A percentile compares a stretch with the other conserved stretches of the same genome.
Conservation (phyloP, 2,329 filamentous ascomycete species). For the Trichophyton benhamiae region DNA sequence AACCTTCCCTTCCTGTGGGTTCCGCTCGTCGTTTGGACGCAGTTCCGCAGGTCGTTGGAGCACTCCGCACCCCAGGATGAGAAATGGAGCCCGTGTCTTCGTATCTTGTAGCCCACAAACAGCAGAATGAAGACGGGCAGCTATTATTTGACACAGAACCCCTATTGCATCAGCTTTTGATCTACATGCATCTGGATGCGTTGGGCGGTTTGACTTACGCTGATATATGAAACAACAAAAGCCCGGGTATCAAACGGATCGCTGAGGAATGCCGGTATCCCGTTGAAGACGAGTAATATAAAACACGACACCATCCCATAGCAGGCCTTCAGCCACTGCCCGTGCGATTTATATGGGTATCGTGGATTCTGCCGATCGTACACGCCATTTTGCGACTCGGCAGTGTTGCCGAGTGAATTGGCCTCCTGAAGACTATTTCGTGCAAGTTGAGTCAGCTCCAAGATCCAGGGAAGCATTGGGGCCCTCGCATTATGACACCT, state of each 20-base stretch:
- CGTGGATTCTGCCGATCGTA: slow-evolving; percentile 16
- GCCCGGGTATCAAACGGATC: slow-evolving; percentile 26
- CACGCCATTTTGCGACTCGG: slow-evolving; percentile 17
- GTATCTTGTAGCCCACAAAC: slow-evolving; percentile 28
- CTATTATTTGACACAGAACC: slow-evolving; percentile 13
- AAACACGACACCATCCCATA: slow-evolving; percentile 16
- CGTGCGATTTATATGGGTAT: slow-evolving; percentile 21
- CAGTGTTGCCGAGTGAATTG: slow-evolving; percentile 28
- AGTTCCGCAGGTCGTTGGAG: slow-evolving; percentile 27
- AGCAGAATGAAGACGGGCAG: slow-evolving; percentile 28
- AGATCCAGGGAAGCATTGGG: not conserved
- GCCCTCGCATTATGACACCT: slow-evolving; percentile 5
- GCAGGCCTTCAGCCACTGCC: slow-evolving; percentile 19
- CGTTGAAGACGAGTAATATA: slow-evolving; percentile 16
- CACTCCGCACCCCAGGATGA: slow-evolving; percentile 26
- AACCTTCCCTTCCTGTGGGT: slow-evolving; percentile 24
- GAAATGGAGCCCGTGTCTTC: slow-evolving; percentile 25
- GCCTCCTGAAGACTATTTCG: slow-evolving; percentile 26
- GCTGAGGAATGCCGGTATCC: slow-evolving; percentile 10
- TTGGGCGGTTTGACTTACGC: slow-evolving; percentile 20
- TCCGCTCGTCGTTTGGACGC: slow-evolving; percentile 24
- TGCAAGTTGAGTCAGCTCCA: not conserved
- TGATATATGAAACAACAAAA: slow-evolving; percentile 32
- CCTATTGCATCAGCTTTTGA: not conserved
- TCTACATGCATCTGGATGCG: not conserved